phyloP scores from a whole-genome alignment of 257 asterid genomes.

The Verbena officinalis region DNA sequence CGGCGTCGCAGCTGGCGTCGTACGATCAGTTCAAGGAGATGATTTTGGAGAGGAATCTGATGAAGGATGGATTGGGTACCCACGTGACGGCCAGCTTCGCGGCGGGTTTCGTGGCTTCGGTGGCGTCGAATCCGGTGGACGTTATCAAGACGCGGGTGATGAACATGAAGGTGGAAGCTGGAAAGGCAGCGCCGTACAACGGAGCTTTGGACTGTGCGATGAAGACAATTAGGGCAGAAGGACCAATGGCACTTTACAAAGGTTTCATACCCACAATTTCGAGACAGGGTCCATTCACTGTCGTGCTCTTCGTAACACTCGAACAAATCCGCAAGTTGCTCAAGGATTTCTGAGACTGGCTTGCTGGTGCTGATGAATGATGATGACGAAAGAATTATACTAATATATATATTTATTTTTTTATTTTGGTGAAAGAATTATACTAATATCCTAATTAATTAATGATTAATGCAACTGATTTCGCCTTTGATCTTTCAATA shows the following conservation, averaged over 20 bases:
- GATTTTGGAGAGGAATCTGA: conserved; percentile 44
- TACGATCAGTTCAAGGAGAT: conserved; percentile 83
- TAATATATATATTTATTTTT: no score
- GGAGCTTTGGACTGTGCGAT: conserved; percentile 88
- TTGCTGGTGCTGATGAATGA: no score
- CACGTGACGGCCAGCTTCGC: conserved; percentile 92
- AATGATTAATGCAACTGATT: not conserved
- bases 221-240: conserved; percentile 85
- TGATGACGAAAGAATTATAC: conserved; percentile 37
- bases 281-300: conserved; percentile 86
- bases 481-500: no score
- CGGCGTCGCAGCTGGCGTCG: conserved; percentile 87
- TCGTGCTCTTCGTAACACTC: conserved; percentile 86
- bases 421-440: not conserved
- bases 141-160: conserved; percentile 91
- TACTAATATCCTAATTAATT: no score
- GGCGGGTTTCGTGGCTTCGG: conserved; percentile 88
- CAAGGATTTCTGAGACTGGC: conserved; percentile 59
- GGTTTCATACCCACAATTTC: conserved; percentile 87
- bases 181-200: conserved; percentile 63
- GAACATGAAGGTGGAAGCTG: conserved; percentile 85
- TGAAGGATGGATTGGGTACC: conserved; percentile 84
- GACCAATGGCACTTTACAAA: conserved; percentile 80
- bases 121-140: conserved; percentile 87
- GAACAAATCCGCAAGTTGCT: conserved; percentile 86